Evolutionary conservation across 2,329 filamentous ascomycete species (phyloP).

Genomic region (Dactylellina haptotyla): DNA sequence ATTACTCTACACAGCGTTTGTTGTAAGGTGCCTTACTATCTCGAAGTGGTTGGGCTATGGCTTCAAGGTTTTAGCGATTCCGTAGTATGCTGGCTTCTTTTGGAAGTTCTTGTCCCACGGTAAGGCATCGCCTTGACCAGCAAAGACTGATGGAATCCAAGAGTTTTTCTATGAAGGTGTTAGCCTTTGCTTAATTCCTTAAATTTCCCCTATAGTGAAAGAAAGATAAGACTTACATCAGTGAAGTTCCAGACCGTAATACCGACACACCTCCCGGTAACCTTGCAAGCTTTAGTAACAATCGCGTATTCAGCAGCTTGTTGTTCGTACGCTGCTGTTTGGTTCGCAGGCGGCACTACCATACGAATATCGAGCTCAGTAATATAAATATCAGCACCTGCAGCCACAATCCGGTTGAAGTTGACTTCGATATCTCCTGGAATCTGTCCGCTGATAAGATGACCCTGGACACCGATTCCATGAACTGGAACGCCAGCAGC

Average conservation of each 20-base stretch:
- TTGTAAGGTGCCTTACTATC: background rate
- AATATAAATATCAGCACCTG: constrained; percentile 69
- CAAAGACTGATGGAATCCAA: constrained; percentile 63
- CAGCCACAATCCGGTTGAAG: constrained; percentile 66
- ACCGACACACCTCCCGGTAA: constrained; percentile 61
- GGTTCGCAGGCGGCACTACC: constrained; percentile 63
- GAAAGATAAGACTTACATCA: constrained; percentile 27
- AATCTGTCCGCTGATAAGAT: constrained; percentile 68
- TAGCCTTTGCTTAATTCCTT: background rate
- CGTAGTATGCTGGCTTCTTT: constrained; percentile 64
- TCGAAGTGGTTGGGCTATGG: constrained; percentile 8
- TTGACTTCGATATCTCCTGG: constrained; percentile 57
- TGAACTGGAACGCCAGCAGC: constrained; percentile 65
- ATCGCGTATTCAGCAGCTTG: constrained; percentile 62
- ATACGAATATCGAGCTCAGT: constrained; percentile 72
- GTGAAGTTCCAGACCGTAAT: constrained; percentile 62
- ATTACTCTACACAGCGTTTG: too few species aligned
- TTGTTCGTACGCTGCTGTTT: constrained; percentile 60
- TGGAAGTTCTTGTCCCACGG: constrained; percentile 64
- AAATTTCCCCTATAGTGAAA: background rate
- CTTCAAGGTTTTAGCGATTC: constrained; percentile 59
- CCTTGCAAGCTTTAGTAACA: constrained; percentile 59
- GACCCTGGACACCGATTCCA: constrained; percentile 71
- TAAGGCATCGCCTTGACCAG: constrained; percentile 62
- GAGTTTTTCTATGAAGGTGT: constrained; percentile 61